Conservation (phyloP, 1,139 yeast genomes). For the Fermentozyma sake region DNA sequence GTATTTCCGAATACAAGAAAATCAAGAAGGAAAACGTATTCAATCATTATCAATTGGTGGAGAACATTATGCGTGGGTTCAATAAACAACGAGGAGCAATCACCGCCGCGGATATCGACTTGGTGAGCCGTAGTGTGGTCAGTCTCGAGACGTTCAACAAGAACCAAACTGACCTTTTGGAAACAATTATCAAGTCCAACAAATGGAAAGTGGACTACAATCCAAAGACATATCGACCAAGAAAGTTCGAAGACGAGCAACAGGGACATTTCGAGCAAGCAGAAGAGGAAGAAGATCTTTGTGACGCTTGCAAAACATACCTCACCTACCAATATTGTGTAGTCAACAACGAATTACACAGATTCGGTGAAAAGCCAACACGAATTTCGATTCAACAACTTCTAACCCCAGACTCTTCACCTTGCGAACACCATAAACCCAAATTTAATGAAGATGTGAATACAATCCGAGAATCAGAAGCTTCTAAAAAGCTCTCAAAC, state of each 20-base stretch:
- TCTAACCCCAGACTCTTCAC: slow-evolving; percentile 37
- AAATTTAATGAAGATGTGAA: no score
- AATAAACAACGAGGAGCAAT: slow-evolving; percentile 3
- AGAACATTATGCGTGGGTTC: slow-evolving; percentile 29
- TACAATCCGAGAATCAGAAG: no score
- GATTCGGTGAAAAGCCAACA: no score
- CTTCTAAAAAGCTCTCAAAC: no score
- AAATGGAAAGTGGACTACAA: slow-evolving; percentile 10
- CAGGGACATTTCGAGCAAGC: slow-evolving; percentile 11
- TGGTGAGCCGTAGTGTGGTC: slow-evolving; percentile 20
- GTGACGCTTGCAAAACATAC: slow-evolving; percentile 38
- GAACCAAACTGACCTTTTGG: slow-evolving; percentile 11
- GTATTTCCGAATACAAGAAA: slow-evolving; percentile 51
- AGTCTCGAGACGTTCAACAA: slow-evolving; percentile 22
- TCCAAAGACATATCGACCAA: slow-evolving; percentile 11
- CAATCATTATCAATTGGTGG: slow-evolving; percentile 39
- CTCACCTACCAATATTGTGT: slow-evolving; percentile 36
- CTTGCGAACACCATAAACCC: no score
- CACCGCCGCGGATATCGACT: slow-evolving; percentile 5
- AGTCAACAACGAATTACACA: slow-evolving; percentile 7
- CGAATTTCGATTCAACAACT: slow-evolving; percentile 19
- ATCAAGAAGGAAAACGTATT: slow-evolving; percentile 58
- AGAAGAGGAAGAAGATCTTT: slow-evolving; percentile 30
- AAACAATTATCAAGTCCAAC: slow-evolving; percentile 8
- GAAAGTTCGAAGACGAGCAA: slow-evolving; percentile 17